Base-by-base conservation (phyloP, 2,329 filamentous ascomycete genomes). In the Lachnellula subtilissima region DNA sequence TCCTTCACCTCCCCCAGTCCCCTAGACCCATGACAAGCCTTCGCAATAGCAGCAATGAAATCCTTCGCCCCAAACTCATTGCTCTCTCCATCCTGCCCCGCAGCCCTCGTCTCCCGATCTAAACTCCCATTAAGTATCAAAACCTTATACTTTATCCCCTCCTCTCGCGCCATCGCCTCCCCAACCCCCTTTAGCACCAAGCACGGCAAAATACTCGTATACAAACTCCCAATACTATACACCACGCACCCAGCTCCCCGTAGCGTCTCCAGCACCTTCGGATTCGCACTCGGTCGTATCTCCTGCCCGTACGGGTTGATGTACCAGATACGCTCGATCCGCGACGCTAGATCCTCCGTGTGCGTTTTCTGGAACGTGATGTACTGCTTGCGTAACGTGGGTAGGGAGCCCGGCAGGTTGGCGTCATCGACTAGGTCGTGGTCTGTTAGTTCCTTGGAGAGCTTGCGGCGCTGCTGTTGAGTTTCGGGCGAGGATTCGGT, bases 271-370 rank as follows among this genome's bases (percentile, higher is more conserved):
- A 96, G 65, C 0, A 93, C 90, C 50, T 90, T 85, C 0, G 91
- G 86, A 66, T 96, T 97, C 2, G 91, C 88, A 0, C 86, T 81
- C 0, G 92, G 89, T 17, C 86, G 84, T 63, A 97, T 97, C 72
- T 97, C 92, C 69, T 97, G 91, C n/a, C 93, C 93, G 71, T 97
- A 97, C 0, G 93, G 93, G 68, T 97, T 97, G 75, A 97, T 97
- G 75, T 97, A 97, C 91, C 91, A 97, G 35, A 97, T 80, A 2
- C 92, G 77, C 53, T 86, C 78, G 64, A 97, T 96, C 28, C 89
- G 81, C 0, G 87, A 80, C 0, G 89, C 82, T 1, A 97, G 77
- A 53, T 93, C 89, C 58, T 89, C 84, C 60, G 91, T 86, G 40
- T 83, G 78, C 2, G 67, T 77, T 73, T 97, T 97, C 67, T 82